These are phyloP conservation scores for Whalleya microplaca DNA, from an alignment of 2,329 filamentous ascomycete genomes.

Conservation along the genomic window DNA sequence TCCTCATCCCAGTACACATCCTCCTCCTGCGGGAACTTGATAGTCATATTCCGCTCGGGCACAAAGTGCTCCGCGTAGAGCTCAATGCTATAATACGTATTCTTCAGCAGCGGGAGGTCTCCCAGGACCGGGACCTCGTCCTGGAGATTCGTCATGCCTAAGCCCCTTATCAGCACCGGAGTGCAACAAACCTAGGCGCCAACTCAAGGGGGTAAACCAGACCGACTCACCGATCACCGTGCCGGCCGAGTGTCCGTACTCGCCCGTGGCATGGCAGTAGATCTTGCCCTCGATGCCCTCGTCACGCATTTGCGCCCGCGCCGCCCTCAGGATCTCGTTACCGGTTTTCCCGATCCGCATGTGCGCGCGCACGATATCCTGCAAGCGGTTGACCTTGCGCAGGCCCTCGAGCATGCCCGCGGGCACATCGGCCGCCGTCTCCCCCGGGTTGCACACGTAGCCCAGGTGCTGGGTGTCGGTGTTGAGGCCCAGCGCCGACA, in stretches of 20 bases:
- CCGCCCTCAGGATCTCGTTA: slow-evolving; percentile 47
- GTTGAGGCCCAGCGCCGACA: slow-evolving; percentile 51
- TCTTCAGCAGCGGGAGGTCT: slow-evolving; percentile 48
- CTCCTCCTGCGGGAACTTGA: slow-evolving; percentile 53
- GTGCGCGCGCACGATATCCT: slow-evolving; percentile 50
- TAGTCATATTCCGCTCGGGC: slow-evolving; percentile 47
- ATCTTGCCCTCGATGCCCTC: slow-evolving; percentile 52
- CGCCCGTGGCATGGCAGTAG: slow-evolving; percentile 54
- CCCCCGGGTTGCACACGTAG: slow-evolving; percentile 50
- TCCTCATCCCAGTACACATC: slow-evolving; percentile 52
- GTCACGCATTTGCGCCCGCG: slow-evolving; percentile 44
- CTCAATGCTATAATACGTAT: slow-evolving; percentile 56
- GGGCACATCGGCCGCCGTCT: slow-evolving; percentile 47
- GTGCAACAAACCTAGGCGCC: background rate
- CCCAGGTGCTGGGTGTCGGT: slow-evolving; percentile 56
- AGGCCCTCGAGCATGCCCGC: slow-evolving; percentile 46
- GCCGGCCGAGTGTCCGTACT: slow-evolving; percentile 55
- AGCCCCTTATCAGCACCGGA: slow-evolving; percentile 1
- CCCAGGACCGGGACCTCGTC: slow-evolving; percentile 50
- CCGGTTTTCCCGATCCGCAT: slow-evolving; percentile 50
- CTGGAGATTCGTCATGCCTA: slow-evolving; percentile 56
- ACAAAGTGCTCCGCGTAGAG: slow-evolving; percentile 52
- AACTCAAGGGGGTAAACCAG: background rate
- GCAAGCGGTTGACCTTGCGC: slow-evolving; percentile 49
- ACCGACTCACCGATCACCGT: slow-evolving; percentile 47